Base-by-base conservation (phyloP, 1,284 basidiomycete species). In the Trametes pubescens region DNA sequence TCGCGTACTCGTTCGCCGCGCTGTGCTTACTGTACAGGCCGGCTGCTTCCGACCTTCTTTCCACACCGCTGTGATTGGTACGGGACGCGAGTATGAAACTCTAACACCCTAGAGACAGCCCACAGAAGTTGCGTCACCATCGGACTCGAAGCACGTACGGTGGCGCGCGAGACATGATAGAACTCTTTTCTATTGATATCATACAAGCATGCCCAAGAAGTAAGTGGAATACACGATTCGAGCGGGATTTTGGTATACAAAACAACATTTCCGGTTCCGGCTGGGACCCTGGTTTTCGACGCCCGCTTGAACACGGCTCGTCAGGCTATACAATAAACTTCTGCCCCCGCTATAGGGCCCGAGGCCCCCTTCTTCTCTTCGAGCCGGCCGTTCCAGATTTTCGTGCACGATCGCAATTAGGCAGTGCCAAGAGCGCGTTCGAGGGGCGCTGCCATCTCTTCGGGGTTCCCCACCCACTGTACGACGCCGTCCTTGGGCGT, bases 401-500 rank as follows among this genome's bases (percentile, higher is more conserved):
- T 51, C 49, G 49, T 51, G 22, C 24, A 24, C 37, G 34, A 16
- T 13, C 47, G 37, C 44, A 44, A 26, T 67, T 59, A 72, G 53
- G 61, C 60, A 43, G 64, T 40, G n/a, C 61, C 57, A 38, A 75
- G 59, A 37, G 67, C 64, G 48, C 67, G 62, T 46, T 69, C 72
- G 40, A 77, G 72, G 21, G 72, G 74, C 29, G 48, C 65, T 11
- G 64, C 66, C 71, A 77, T 74, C 52, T 77, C 74, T 61, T 75
- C 75, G 18, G 73, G 74, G 65, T 77, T 75, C 16, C 75, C 75
- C 53, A 77, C 65, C 74, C 74, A 77, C 37, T 69, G 72, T 57
- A 77, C 70, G 40, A 71, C 56, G 34, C 69, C 66, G 68, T 77
- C 74, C 62, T 69, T 71, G 32, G 72, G 71, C 22, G 75, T 73